Conservation (phyloP, 139 green algal genomes). For the Astrephomene gubernaculifera region DNA sequence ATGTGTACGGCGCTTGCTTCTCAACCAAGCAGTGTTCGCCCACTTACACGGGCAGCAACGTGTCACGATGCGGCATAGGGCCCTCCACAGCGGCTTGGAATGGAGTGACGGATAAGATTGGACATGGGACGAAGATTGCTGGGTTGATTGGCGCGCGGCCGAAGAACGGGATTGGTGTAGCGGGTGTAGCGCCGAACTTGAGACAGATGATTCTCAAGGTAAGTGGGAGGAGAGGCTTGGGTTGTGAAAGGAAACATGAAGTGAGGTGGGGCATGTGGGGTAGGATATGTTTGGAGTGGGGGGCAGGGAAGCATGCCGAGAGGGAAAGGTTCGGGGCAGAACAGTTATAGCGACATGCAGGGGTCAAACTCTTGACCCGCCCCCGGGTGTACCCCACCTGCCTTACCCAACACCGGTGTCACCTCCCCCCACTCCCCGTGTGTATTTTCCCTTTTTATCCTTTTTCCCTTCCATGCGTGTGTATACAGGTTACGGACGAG, state of each 20-base stretch:
- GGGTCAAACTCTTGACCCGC: no score
- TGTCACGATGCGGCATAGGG: conserved; percentile 9
- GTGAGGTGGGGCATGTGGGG: no score
- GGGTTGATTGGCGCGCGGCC: conserved; percentile 19
- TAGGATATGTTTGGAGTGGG: no score
- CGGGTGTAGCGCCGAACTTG: conserved; percentile 26
- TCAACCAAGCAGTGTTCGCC: not conserved
- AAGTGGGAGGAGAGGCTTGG: not conserved
- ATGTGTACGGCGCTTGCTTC: conserved; percentile 31
- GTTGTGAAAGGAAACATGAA: no score
- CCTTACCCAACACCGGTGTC: no score
- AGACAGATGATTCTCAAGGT: conserved; percentile 38
- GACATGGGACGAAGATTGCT: conserved; percentile 38
- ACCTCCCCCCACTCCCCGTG: no score
- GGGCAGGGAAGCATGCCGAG: no score
- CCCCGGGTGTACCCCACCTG: no score
- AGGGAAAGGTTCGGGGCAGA: no score
- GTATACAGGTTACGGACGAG: conserved; percentile 47
- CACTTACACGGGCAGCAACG: not conserved
- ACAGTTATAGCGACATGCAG: no score
- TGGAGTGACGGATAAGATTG: not conserved
- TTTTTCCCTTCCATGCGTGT: not conserved
- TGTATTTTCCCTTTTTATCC: no score
- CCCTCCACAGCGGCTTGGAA: conserved; percentile 1
- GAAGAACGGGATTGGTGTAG: conserved; percentile 13